Conservation (phyloP, 2,329 filamentous ascomycete genomes). For the Emericellopsis cladophorae region DNA sequence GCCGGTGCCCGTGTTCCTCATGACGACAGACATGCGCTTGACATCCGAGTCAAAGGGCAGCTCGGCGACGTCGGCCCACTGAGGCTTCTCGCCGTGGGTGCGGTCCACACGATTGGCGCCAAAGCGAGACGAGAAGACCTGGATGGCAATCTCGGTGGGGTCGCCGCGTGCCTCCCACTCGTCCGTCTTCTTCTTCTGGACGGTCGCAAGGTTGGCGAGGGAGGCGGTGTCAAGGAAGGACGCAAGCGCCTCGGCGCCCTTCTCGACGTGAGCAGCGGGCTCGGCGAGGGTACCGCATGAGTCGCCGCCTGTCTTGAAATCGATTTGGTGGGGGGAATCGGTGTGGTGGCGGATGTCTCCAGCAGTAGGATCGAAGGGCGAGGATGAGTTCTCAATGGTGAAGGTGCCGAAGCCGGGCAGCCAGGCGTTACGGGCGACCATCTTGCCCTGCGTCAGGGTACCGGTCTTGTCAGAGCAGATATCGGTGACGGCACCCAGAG, state of each 20-base stretch:
- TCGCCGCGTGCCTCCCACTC: conserved; percentile 49
- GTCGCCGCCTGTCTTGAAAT: conserved; percentile 17
- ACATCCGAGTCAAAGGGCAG: conserved; percentile 61
- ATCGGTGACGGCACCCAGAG: conserved; percentile 42
- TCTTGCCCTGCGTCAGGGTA: conserved; percentile 50
- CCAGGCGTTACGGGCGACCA: conserved; percentile 49
- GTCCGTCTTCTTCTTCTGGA: conserved; percentile 27
- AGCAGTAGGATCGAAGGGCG: conserved; percentile 43
- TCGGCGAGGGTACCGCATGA: conserved; percentile 10
- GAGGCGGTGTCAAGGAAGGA: conserved; percentile 47
- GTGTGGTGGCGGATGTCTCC: conserved; percentile 31
- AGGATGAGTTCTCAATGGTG: conserved; percentile 38
- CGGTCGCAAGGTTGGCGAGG: conserved; percentile 39
- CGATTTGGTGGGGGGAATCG: conserved; percentile 24
- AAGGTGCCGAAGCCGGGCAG: conserved; percentile 44
- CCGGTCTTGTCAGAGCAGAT: conserved; percentile 45
- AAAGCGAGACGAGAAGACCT: conserved; percentile 58
- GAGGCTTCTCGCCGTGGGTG: conserved; percentile 31
- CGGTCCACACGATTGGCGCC: conserved; percentile 42
- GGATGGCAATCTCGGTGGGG: conserved; percentile 60
- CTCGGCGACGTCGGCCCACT: conserved; percentile 47
- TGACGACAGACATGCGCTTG: conserved; percentile 64
- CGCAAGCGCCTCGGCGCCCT: conserved; percentile 27
- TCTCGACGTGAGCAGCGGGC: conserved; percentile 21
- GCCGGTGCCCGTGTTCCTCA: conserved; percentile 25